phyloP scores from a whole-genome alignment of 106 monocot species.

The Allium cepa region DNA sequence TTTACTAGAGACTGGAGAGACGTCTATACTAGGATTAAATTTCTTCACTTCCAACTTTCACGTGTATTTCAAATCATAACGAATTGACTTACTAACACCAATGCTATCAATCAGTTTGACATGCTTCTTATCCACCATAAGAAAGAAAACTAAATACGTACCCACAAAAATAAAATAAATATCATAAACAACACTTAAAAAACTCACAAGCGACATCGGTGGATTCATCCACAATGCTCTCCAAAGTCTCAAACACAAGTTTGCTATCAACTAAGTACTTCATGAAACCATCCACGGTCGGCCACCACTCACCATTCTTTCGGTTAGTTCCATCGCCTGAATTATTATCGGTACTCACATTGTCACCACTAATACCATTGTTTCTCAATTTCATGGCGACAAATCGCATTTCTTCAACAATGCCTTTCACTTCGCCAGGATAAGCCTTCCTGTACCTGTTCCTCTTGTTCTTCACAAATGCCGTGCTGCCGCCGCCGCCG shows the following conservation, averaged over 20 bases:
- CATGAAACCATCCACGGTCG: conserved; percentile 75
- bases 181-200: background rate
- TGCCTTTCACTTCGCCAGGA: conserved; percentile 80
- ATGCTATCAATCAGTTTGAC: no score
- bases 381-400: conserved; percentile 81
- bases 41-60: no score
- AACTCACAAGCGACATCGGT: conserved; percentile 77
- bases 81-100: no score
- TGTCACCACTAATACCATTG: background rate
- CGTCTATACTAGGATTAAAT: no score
- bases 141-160: no score
- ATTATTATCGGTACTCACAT: background rate
- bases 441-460: conserved; percentile 53
- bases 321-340: background rate
- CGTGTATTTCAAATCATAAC: no score
- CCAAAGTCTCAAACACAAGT: conserved; percentile 76
- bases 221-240: conserved; percentile 72
- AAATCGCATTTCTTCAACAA: conserved; percentile 95
- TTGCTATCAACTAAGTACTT: conserved; percentile 90
- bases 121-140: background rate
- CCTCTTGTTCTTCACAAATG: conserved; percentile 24
- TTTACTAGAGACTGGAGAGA: no score
- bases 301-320: conserved; percentile 39
- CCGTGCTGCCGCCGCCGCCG: conserved; percentile 2
- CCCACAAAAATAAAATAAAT: background rate